Conservation (phyloP, 148 eudicot species). For the Fagopyrum tataricum region DNA sequence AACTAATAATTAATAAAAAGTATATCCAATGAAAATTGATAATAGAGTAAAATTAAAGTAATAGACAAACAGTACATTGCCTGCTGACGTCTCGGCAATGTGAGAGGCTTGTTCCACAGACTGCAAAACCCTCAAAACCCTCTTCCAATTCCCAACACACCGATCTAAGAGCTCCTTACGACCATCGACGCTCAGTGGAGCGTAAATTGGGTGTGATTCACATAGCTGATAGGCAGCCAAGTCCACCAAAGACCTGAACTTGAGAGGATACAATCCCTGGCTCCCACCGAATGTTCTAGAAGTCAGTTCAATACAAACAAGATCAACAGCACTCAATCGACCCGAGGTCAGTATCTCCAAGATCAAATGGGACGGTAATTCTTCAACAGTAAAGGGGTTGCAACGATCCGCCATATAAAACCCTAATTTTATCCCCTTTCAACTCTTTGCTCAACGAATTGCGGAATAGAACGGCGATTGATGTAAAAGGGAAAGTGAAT, state of each 20-base stretch:
- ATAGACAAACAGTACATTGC: conserved; percentile 60
- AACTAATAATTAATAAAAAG: conserved; percentile 1
- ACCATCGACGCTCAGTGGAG: conserved; percentile 27
- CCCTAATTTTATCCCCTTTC: neutral
- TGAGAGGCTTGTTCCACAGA: conserved; percentile 74
- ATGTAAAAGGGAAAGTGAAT: neutral
- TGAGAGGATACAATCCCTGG: conserved; percentile 44
- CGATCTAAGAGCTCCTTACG: conserved; percentile 38
- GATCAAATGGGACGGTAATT: conserved; percentile 73
- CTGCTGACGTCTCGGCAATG: conserved; percentile 63
- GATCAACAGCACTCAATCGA: conserved; percentile 62
- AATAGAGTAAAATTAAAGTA: conserved; percentile 6
- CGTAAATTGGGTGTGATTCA: conserved; percentile 43
- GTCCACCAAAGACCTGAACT: conserved; percentile 64
- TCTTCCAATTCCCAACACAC: conserved; percentile 73
- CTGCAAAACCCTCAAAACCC: conserved; percentile 81
- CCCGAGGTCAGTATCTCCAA: conserved; percentile 70
- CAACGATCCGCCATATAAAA: conserved; percentile 46
- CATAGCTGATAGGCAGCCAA: conserved; percentile 74
- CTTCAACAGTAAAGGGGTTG: conserved; percentile 36
- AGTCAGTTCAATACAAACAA: conserved; percentile 57
- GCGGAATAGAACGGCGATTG: neutral
- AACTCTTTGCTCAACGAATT: neutral
- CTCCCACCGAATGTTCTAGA: conserved; percentile 46
- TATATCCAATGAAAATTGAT: neutral